Evolutionary conservation across 148 eudicot species (phyloP).

Genomic region (Fagopyrum esculentum): DNA sequence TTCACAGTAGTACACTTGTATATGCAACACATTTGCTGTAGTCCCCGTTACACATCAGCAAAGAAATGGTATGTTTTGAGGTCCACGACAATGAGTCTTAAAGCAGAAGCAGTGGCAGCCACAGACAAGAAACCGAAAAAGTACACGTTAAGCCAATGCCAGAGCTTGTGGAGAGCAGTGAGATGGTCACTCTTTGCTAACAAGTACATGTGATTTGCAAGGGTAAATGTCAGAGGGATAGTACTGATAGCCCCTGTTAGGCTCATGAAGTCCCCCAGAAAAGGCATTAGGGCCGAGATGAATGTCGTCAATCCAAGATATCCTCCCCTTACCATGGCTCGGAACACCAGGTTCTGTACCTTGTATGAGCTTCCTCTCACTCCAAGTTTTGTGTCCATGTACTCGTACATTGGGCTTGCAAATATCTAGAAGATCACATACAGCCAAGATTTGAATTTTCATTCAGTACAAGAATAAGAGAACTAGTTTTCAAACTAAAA

Average conservation of each 20-base stretch:
- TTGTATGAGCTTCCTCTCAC: slow-evolving; percentile 64
- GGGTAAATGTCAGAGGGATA: slow-evolving; percentile 82
- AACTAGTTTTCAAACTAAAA: not conserved
- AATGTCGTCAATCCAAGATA: slow-evolving; percentile 64
- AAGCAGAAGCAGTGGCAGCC: slow-evolving; percentile 63
- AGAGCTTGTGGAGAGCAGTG: slow-evolving; percentile 37
- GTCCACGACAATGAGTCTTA: slow-evolving; percentile 68
- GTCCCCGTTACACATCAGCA: slow-evolving; percentile 47
- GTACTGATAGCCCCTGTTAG: slow-evolving; percentile 95
- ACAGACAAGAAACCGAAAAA: slow-evolving; percentile 55
- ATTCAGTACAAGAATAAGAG: not conserved
- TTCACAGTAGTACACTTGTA: too few species aligned
- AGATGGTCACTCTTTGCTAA: slow-evolving; percentile 55
- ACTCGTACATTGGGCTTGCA: slow-evolving; percentile 98
- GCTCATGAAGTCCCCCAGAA: slow-evolving; percentile 95
- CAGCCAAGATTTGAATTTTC: not conserved
- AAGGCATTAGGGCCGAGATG: slow-evolving; percentile 73
- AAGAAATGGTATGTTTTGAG: slow-evolving; percentile 60
- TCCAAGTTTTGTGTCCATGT: slow-evolving; percentile 67
- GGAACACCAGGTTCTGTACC: slow-evolving; percentile 41
- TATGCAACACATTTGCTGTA: not conserved
- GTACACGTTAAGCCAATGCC: slow-evolving; percentile 90
- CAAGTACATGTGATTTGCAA: slow-evolving; percentile 93
- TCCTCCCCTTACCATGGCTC: slow-evolving; percentile 69
- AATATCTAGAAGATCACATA: slow-evolving; percentile 52